These are phyloP conservation scores for Lomentospora prolificans DNA, from an alignment of 2,329 filamentous ascomycete species.

Conservation along the genomic window DNA sequence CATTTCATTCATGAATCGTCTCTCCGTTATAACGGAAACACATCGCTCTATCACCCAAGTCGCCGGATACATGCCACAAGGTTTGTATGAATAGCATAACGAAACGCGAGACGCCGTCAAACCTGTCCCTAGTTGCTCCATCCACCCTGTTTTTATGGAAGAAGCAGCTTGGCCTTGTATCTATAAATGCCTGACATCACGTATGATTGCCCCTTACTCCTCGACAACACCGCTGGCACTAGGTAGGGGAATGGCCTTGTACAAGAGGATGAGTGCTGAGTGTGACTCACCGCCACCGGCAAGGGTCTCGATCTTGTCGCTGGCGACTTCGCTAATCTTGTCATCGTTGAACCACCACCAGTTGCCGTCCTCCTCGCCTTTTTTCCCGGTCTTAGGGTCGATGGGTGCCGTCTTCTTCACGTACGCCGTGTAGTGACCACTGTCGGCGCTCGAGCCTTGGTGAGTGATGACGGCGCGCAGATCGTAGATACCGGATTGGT, in stretches of 20 bases:
- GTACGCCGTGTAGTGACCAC: conserved; percentile 95
- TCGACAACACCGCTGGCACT: conserved; percentile 34
- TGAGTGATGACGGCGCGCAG: conserved; percentile 90
- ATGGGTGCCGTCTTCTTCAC: conserved; percentile 79
- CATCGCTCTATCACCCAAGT: neutral
- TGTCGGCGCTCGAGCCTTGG: conserved; percentile 92
- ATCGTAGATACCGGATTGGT: conserved; percentile 93
- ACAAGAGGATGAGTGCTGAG: conserved; percentile 71
- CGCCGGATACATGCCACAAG: neutral
- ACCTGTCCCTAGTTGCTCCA: too few relatives aligned
- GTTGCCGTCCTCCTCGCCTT: conserved; percentile 75
- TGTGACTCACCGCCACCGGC: conserved; percentile 84
- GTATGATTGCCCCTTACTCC: too few relatives aligned
- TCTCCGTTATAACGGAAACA: too few relatives aligned
- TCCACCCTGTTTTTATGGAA: too few relatives aligned
- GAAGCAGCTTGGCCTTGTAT: too few relatives aligned
- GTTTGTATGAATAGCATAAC: neutral
- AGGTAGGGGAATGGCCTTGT: conserved; percentile 63
- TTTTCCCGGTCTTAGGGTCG: conserved; percentile 67
- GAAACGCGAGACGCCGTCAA: too few relatives aligned
- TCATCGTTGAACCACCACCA: conserved; percentile 99
- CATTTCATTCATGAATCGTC: neutral
- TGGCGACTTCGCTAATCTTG: conserved; percentile 83
- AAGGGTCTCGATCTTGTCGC: conserved; percentile 83
- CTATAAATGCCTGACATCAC: too few relatives aligned